Evolutionary conservation across 2,329 filamentous ascomycete species (phyloP).

Genomic region (Cyanodermella asteris): DNA sequence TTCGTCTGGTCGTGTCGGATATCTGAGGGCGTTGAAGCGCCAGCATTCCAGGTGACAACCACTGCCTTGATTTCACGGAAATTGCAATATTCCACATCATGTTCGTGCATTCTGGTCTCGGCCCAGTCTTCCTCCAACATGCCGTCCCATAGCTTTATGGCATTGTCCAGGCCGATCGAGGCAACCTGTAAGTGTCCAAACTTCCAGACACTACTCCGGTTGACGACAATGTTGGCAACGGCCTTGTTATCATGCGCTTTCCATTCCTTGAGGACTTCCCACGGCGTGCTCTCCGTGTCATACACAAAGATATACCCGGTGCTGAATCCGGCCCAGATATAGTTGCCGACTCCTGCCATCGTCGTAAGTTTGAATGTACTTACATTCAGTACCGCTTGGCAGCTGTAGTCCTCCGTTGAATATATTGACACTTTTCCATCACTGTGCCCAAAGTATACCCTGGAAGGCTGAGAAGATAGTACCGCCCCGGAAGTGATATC

Average conservation of each 20-base stretch:
- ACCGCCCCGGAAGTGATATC: constrained; percentile 72
- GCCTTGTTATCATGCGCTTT: constrained; percentile 70
- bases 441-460: constrained; percentile 73
- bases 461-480: constrained; percentile 50
- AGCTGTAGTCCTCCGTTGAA: constrained; percentile 53
- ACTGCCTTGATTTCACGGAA: constrained; percentile 64
- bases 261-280: constrained; percentile 89
- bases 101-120: constrained; percentile 68
- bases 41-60: constrained; percentile 91
- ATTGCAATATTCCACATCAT: constrained; percentile 61
- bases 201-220: constrained; percentile 65
- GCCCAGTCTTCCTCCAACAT: constrained; percentile 86
- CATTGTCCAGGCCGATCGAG: constrained; percentile 70
- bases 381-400: constrained; percentile 59
- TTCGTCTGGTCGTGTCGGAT: constrained; percentile 50
- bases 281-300: constrained; percentile 61
- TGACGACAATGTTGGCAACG: constrained; percentile 54
- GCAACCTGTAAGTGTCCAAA: constrained; percentile 67
- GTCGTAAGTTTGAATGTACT: constrained; percentile 92
- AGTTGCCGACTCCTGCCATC: constrained; percentile 55
- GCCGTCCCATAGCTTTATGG: constrained; percentile 74
- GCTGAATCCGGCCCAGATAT: constrained; percentile 86
- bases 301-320: constrained; percentile 89
- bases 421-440: constrained; percentile 95
- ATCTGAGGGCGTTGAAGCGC: constrained; percentile 76